A percentile compares a stretch with the other conserved stretches of the same genome.
phyloP scores from a whole-genome alignment of 257 asterid genomes.

The Craterostigma plantagineum region DNA sequence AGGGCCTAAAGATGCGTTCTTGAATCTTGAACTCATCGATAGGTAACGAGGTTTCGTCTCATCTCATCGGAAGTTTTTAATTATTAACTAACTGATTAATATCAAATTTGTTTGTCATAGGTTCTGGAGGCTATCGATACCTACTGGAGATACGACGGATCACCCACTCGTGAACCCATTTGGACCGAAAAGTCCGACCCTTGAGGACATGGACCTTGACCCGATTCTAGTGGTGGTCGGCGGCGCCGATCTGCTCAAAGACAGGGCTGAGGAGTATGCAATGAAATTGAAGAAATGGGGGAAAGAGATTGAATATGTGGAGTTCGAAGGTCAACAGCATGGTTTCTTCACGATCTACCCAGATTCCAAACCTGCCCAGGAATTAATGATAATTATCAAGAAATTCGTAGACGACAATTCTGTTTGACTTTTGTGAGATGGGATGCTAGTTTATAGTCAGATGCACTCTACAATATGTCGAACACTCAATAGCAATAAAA shows the following conservation, averaged over 20 bases:
- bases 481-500: too few relatives aligned
- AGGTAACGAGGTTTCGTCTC: conserved; percentile 20
- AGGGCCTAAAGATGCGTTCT: conserved; percentile 35
- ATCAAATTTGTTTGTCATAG: conserved; percentile 3
- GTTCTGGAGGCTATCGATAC: conserved; percentile 44
- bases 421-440: too few relatives aligned
- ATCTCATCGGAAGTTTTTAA: too few relatives aligned
- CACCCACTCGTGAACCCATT: conserved; percentile 34
- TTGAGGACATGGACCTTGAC: conserved; percentile 13
- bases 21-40: conserved; percentile 48
- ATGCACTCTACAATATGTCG: too few relatives aligned
- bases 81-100: too few relatives aligned
- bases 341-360: too few relatives aligned
- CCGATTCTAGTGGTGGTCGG: conserved; percentile 33
- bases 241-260: conserved; percentile 25
- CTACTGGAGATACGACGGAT: conserved; percentile 20
- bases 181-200: conserved; percentile 25
- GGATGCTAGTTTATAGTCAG: too few relatives aligned
- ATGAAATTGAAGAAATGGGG: conserved; percentile 14
- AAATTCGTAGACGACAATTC: too few relatives aligned
- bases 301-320: not conserved
- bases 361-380: too few relatives aligned
- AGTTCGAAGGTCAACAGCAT: too few relatives aligned
- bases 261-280: conserved; percentile 24
- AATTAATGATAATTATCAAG: too few relatives aligned